Evolutionary conservation across 495 filamentous ascomycete species (phyloP).

Genomic region (Cryomyces minteri): DNA sequence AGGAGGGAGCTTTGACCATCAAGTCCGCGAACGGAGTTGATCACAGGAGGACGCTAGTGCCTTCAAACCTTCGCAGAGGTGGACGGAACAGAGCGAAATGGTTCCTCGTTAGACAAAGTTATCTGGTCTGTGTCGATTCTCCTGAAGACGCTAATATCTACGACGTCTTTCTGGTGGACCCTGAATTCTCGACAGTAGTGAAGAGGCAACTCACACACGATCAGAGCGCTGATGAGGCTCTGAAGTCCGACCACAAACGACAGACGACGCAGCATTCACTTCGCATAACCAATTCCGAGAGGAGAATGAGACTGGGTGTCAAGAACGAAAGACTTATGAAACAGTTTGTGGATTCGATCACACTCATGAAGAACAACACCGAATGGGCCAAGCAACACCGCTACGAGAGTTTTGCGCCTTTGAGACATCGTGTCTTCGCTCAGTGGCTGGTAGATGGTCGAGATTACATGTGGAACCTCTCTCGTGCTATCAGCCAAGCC

Average conservation of each 20-base stretch:
- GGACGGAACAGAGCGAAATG: constrained; percentile 79
- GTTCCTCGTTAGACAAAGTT: constrained; percentile 96
- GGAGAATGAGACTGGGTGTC: constrained; percentile 78
- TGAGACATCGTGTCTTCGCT: constrained; percentile 70
- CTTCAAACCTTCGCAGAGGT: constrained; percentile 39
- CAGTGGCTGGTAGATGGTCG: constrained; percentile 95
- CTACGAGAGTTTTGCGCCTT: constrained; percentile 86
- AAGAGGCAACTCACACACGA: constrained; percentile 38
- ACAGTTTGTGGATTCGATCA: constrained; percentile 87
- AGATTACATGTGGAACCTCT: constrained; percentile 99
- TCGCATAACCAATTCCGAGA: constrained; percentile 68
- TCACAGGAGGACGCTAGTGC: constrained; percentile 63
- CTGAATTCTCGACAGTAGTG: constrained; percentile 59
- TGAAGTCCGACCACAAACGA: constrained; percentile 28
- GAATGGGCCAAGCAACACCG: constrained; percentile 69
- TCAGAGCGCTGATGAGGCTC: constrained; percentile 21
- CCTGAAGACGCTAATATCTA: constrained; percentile 98
- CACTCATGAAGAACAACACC: constrained; percentile 62
- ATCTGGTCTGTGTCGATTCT: constrained; percentile 92
- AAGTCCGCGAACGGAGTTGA: constrained; percentile 82
- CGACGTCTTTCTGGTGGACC: constrained; percentile 89
- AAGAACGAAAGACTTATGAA: constrained; percentile 74
- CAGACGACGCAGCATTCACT: constrained; percentile 51
- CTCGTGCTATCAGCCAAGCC: constrained; percentile 90
- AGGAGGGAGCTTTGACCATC: constrained; percentile 87